A percentile compares a stretch with the other conserved stretches of the same genome.
phyloP scores from a whole-genome alignment of 345 rosid species.

The Geranium rotundifolium region DNA sequence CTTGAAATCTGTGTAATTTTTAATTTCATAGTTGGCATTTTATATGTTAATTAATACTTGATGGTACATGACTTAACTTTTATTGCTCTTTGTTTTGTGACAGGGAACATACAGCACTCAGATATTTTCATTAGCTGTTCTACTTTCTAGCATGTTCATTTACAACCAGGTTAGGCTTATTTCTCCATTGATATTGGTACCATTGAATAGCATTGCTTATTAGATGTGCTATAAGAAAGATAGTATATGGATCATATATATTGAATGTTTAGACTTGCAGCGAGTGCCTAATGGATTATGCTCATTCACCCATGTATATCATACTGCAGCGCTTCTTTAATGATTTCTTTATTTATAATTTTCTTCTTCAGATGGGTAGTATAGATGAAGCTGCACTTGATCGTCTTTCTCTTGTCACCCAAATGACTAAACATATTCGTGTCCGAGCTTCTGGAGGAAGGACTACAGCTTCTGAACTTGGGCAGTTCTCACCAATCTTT shows the following conservation, averaged over 20 bases:
- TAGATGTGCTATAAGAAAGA: too few species aligned
- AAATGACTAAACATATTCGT: slow-evolving; percentile 93
- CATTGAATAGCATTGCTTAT: too few species aligned
- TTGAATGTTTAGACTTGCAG: too few species aligned
- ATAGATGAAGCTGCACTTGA: slow-evolving; percentile 94
- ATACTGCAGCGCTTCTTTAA: too few species aligned
- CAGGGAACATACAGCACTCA: slow-evolving; percentile 99
- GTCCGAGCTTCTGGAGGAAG: slow-evolving; percentile 83
- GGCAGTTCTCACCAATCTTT: slow-evolving; percentile 90
- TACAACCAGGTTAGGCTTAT: slow-evolving; percentile 66
- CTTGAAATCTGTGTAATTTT: too few species aligned
- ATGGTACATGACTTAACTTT: neutral
- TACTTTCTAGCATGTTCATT: slow-evolving; percentile 90
- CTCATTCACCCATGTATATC: too few species aligned
- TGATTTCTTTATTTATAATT: too few species aligned
- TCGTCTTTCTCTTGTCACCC: slow-evolving; percentile 95
- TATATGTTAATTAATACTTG: too few species aligned
- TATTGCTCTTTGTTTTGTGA: neutral
- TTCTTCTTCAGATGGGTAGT: slow-evolving; percentile 66
- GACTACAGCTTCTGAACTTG: slow-evolving; percentile 67
- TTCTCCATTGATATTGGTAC: too few species aligned
- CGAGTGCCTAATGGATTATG: too few species aligned
- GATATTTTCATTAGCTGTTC: slow-evolving; percentile 91
- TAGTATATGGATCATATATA: too few species aligned
- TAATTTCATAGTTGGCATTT: too few species aligned